Conservation (phyloP, 2,329 filamentous ascomycete species). For the Cordyceps militaris region DNA sequence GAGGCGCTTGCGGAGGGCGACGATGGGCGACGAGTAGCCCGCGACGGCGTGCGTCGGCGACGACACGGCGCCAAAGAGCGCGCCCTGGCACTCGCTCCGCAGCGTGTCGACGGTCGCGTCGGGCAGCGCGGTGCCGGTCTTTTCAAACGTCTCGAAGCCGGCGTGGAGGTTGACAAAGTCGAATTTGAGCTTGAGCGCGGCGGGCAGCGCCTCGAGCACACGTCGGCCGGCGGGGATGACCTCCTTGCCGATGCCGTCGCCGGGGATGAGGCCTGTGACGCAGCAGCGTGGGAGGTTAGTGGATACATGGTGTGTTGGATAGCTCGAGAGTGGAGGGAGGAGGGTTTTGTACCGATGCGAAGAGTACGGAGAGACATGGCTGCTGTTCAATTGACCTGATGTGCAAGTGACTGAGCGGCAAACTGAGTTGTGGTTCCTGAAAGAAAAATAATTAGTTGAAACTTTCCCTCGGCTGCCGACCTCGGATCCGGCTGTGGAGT, state of each 20-base stretch:
- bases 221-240: conserved; percentile 92
- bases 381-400: neutral
- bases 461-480: conserved; percentile 8
- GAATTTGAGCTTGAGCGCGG: conserved; percentile 89
- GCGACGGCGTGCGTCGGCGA: conserved; percentile 84
- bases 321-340: neutral
- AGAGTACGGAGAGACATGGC: conserved; percentile 36
- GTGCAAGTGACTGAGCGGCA: neutral
- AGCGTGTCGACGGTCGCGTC: conserved; percentile 87
- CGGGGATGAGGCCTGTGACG: conserved; percentile 80
- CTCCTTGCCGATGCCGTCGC: conserved; percentile 96
- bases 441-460: neutral
- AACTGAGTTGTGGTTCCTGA: neutral
- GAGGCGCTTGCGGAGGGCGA: conserved; percentile 90
- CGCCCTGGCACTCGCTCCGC: conserved; percentile 86
- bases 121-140: conserved; percentile 80
- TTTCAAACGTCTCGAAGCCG: conserved; percentile 88
- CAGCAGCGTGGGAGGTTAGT: neutral
- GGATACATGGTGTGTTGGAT: too few species aligned
- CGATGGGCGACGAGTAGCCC: conserved; percentile 94
- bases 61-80: conserved; percentile 91
- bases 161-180: conserved; percentile 89
- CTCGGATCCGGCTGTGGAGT: conserved; percentile 11
- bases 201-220: conserved; percentile 84
- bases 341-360: conserved; percentile 30